Conservation (phyloP, 495 filamentous ascomycete genomes). For the Articulospora tetracladia region DNA sequence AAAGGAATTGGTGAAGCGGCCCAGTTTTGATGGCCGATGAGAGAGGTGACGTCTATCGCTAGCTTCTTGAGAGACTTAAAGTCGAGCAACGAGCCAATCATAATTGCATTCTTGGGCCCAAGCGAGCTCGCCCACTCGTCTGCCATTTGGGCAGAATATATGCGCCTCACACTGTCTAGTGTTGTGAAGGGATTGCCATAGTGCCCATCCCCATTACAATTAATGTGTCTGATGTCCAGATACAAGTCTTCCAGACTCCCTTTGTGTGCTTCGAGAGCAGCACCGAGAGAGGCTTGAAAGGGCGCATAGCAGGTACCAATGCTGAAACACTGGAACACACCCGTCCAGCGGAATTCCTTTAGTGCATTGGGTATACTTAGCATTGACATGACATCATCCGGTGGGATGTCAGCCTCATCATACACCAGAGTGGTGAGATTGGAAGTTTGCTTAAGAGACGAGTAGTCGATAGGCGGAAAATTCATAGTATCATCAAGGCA, state of each 20-base stretch:
- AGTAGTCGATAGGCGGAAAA: not conserved
- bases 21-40: constrained; percentile 7
- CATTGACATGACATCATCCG: not conserved
- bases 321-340: not conserved
- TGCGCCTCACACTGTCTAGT: not conserved
- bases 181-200: not conserved
- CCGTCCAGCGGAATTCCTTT: constrained; percentile 3
- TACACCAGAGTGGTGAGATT: constrained; percentile 8
- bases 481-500: not conserved
- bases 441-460: not conserved
- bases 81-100: constrained; percentile 6
- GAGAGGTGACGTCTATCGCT: constrained; percentile 1
- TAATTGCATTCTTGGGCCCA: not conserved
- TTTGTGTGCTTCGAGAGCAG: not conserved
- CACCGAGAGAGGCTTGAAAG: constrained; percentile 1
- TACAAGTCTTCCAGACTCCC: constrained; percentile 1
- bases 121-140: not conserved
- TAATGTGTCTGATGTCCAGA: not conserved
- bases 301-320: not conserved
- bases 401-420: constrained; percentile 2
- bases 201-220: not conserved
- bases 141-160: not conserved
- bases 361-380: not conserved
- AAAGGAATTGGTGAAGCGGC: not conserved
- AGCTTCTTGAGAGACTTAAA: not conserved